These are phyloP conservation scores for Dryas integrifolia DNA, from an alignment of 331 rosid genomes.

Conservation along the genomic window DNA sequence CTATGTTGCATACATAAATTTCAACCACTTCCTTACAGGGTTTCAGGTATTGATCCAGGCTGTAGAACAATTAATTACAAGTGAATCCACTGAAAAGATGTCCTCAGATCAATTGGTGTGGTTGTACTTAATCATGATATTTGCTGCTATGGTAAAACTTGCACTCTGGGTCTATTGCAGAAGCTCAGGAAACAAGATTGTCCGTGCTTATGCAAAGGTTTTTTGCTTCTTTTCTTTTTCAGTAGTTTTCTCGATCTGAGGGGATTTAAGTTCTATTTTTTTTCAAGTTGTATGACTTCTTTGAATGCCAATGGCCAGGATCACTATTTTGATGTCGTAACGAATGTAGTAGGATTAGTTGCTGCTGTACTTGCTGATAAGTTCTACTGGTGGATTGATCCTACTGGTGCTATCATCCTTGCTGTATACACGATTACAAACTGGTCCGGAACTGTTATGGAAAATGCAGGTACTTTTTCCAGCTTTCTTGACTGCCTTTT, in stretches of 20 bases:
- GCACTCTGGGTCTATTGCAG: slow-evolving; percentile 83
- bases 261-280: not conserved
- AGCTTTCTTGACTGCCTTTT: slow-evolving; percentile 8
- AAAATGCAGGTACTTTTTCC: slow-evolving; percentile 58
- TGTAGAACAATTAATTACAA: slow-evolving; percentile 45
- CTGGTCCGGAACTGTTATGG: slow-evolving; percentile 87
- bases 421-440: slow-evolving; percentile 76
- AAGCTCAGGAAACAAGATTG: slow-evolving; percentile 71
- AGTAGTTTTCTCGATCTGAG: not conserved
- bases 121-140: slow-evolving; percentile 50
- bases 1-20: not conserved
- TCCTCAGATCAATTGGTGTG: slow-evolving; percentile 41
- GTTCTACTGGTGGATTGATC: slow-evolving; percentile 91
- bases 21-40: slow-evolving; percentile 46
- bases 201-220: slow-evolving; percentile 82
- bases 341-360: slow-evolving; percentile 74
- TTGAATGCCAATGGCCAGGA: slow-evolving; percentile 51
- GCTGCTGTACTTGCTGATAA: slow-evolving; percentile 92
- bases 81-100: slow-evolving; percentile 51
- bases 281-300: slow-evolving; percentile 17
- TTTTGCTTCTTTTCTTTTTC: not conserved
- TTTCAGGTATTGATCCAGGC: slow-evolving; percentile 82
- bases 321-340: slow-evolving; percentile 91
- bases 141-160: slow-evolving; percentile 50
- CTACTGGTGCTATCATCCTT: slow-evolving; percentile 78